phyloP scores from a whole-genome alignment of 805 yeast genomes.

The Metschnikowia lunata region DNA sequence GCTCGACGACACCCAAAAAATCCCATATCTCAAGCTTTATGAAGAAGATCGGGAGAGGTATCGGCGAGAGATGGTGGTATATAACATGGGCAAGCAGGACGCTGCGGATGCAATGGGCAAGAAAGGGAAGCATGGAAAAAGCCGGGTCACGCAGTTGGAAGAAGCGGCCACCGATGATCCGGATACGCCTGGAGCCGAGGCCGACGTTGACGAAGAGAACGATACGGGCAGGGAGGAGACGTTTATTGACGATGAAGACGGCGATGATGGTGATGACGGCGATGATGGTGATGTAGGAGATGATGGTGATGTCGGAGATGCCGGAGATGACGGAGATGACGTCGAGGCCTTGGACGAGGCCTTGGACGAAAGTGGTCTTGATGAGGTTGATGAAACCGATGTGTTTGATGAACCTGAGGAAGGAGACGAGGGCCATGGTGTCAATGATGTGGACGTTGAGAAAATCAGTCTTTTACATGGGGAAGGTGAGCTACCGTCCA shows the following conservation, averaged over 20 bases:
- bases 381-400: too few species aligned
- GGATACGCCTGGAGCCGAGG: slow-evolving; percentile 3
- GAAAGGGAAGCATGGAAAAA: background rate
- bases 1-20: slow-evolving; percentile 62
- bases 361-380: too few species aligned
- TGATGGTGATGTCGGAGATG: slow-evolving; percentile 5
- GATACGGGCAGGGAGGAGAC: background rate
- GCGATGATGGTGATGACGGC: background rate
- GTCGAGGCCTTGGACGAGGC: background rate
- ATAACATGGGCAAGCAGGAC: slow-evolving; percentile 23
- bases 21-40: slow-evolving; percentile 69
- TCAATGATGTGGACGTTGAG: too few species aligned
- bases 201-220: slow-evolving; percentile 1
- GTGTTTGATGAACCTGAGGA: too few species aligned
- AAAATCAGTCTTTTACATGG: too few species aligned
- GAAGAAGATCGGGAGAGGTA: slow-evolving; percentile 78
- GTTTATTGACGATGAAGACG: slow-evolving; percentile 2
- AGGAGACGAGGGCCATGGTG: too few species aligned
- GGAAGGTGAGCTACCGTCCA: too few species aligned
- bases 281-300: background rate
- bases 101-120: background rate
- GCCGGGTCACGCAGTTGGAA: background rate
- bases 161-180: background rate
- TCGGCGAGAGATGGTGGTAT: slow-evolving; percentile 62
- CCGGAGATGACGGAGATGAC: background rate